Evolutionary conservation across 2,329 filamentous ascomycete species (phyloP).

Genomic region (Seiridium unicorne): DNA sequence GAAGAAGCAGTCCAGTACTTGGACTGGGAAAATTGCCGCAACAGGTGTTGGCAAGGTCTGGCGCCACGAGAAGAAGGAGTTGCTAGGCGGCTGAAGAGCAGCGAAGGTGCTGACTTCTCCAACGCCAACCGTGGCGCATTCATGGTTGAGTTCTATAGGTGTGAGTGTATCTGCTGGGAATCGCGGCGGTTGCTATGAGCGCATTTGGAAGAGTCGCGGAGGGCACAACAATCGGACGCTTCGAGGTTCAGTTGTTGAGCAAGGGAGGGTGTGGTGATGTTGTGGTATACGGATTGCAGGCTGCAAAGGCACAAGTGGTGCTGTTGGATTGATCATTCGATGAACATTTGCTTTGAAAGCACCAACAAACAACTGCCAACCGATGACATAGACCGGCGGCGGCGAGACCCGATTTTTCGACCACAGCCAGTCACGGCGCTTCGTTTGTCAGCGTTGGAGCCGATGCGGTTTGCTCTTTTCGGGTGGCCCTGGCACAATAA

Average conservation of each 20-base stretch:
- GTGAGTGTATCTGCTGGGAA: not conserved
- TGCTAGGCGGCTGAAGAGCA: slow-evolving; percentile 21
- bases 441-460: not conserved
- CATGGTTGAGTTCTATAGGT: slow-evolving; percentile 31
- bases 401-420: not conserved
- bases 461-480: not conserved
- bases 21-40: slow-evolving; percentile 40
- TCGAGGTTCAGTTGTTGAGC: not conserved
- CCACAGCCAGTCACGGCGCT: slow-evolving; percentile 3
- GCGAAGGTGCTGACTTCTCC: slow-evolving; percentile 26
- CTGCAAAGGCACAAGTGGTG: not conserved
- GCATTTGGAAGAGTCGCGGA: slow-evolving; percentile 3
- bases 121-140: slow-evolving; percentile 35
- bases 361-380: not conserved
- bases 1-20: slow-evolving; percentile 23
- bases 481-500: not conserved
- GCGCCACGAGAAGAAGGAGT: slow-evolving; percentile 38
- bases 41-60: slow-evolving; percentile 36
- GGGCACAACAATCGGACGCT: no score
- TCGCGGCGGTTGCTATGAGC: not conserved
- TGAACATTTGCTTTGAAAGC: slow-evolving; percentile 7
- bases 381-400: slow-evolving; percentile 8
- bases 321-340: slow-evolving; percentile 6
- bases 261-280: not conserved
- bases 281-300: not conserved